These are phyloP conservation scores for Talaromyces sp. DNA, from an alignment of 2,329 filamentous ascomycete species.

Conservation along the genomic window DNA sequence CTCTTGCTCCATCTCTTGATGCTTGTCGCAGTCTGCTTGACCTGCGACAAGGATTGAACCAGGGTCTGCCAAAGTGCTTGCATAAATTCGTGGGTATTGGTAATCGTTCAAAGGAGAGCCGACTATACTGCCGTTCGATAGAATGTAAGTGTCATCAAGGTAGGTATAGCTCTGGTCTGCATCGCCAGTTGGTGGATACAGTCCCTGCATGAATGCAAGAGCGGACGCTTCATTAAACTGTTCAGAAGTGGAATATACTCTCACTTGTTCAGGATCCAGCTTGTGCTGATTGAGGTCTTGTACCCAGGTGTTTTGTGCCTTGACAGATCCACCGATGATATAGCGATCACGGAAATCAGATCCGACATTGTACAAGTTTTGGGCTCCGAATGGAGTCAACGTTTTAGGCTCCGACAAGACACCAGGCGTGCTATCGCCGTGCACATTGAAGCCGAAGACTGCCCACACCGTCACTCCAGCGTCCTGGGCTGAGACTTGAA, in stretches of 20 bases:
- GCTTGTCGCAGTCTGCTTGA: slow-evolving; percentile 42
- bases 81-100: slow-evolving; percentile 54
- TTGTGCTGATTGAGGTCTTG: slow-evolving; percentile 45
- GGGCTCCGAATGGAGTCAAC: slow-evolving; percentile 56
- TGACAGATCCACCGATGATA: slow-evolving; percentile 32
- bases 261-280: slow-evolving; percentile 47
- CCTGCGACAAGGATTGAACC: slow-evolving; percentile 52
- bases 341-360: slow-evolving; percentile 53
- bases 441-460: slow-evolving; percentile 53
- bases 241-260: slow-evolving; percentile 47
- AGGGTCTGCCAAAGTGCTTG: slow-evolving; percentile 46
- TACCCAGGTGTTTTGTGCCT: slow-evolving; percentile 36
- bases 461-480: slow-evolving; percentile 41
- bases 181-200: slow-evolving; percentile 53
- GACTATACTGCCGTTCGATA: slow-evolving; percentile 49
- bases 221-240: slow-evolving; percentile 52
- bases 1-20: slow-evolving; percentile 34
- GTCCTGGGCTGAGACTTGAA: slow-evolving; percentile 26
- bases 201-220: slow-evolving; percentile 60
- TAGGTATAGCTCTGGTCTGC: slow-evolving; percentile 32
- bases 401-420: slow-evolving; percentile 34
- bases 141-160: slow-evolving; percentile 35
- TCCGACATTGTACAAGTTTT: slow-evolving; percentile 51
- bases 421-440: slow-evolving; percentile 55
- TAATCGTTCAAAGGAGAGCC: slow-evolving; percentile 54